These are phyloP conservation scores for Calonectria naviculata DNA, from an alignment of 2,329 filamentous ascomycete species.

Conservation along the genomic window DNA sequence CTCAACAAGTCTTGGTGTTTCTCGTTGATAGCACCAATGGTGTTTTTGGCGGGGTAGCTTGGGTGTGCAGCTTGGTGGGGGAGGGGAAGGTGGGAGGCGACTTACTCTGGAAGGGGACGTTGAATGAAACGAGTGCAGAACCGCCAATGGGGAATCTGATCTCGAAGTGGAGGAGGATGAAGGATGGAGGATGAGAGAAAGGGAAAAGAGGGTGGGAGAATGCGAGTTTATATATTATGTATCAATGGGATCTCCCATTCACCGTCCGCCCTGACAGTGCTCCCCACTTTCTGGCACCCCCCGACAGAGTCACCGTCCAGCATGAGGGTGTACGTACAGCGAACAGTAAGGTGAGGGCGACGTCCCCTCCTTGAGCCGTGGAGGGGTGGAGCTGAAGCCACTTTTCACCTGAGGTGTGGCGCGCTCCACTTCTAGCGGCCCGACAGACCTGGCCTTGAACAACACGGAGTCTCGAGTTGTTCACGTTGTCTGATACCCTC, in stretches of 20 bases:
- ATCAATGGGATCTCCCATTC: background rate
- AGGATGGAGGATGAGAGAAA: conserved; percentile 24
- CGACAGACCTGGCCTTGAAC: background rate
- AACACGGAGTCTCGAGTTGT: background rate
- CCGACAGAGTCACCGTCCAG: conserved; percentile 1
- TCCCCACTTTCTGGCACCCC: conserved; percentile 6
- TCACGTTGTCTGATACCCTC: background rate
- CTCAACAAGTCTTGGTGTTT: conserved; percentile 37
- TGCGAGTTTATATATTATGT: conserved; percentile 33
- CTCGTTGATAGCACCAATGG: conserved; percentile 38
- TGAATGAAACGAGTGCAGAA: conserved; percentile 24
- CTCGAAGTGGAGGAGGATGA: conserved; percentile 14
- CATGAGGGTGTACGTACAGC: conserved; percentile 3
- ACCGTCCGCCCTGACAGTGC: conserved; percentile 7
- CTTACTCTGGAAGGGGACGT: conserved; percentile 33
- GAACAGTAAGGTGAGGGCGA: background rate
- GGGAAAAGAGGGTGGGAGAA: conserved; percentile 27
- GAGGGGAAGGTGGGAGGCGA: conserved; percentile 21
- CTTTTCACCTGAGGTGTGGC: conserved; percentile 2
- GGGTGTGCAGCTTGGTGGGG: conserved; percentile 30
- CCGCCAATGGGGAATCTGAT: conserved; percentile 26
- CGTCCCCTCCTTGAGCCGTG: background rate
- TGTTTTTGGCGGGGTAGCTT: conserved; percentile 41
- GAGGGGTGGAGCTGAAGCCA: conserved; percentile 1
- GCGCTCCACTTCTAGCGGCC: background rate